These are phyloP conservation scores for Rubus idaeus DNA, from an alignment of 306 rosid species.

Conservation along the genomic window DNA sequence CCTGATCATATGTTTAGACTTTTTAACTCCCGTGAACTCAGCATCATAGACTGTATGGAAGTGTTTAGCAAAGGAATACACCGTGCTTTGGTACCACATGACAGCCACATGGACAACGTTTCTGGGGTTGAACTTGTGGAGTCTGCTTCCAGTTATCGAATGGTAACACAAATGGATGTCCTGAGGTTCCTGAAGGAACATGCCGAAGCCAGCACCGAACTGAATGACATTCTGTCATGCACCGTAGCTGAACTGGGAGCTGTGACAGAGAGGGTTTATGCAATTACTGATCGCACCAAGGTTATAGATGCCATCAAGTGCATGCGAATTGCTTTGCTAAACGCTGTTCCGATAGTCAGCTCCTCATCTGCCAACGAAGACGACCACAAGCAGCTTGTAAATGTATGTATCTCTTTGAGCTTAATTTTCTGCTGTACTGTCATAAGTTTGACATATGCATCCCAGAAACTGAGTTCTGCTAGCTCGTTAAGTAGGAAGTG, in stretches of 20 bases:
- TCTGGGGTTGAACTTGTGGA: constrained; percentile 72
- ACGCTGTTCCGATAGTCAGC: constrained; percentile 73
- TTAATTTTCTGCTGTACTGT: not conserved
- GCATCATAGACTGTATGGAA: constrained; percentile 86
- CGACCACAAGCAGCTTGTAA: constrained; percentile 57
- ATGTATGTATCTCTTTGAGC: constrained; percentile 34
- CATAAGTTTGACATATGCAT: not conserved
- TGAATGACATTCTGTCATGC: constrained; percentile 26
- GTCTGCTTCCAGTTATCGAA: constrained; percentile 62
- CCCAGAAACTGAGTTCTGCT: not conserved
- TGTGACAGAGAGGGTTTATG: constrained; percentile 49
- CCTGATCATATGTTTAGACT: not conserved
- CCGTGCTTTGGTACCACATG: constrained; percentile 69
- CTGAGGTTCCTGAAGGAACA: constrained; percentile 55
- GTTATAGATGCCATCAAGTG: constrained; percentile 67
- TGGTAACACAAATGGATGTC: constrained; percentile 86
- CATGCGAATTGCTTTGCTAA: constrained; percentile 58
- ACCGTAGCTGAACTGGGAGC: constrained; percentile 56
- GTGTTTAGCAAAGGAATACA: constrained; percentile 94
- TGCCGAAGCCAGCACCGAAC: constrained; percentile 3
- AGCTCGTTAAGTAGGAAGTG: not conserved
- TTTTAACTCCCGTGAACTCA: constrained; percentile 15
- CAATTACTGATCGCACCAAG: constrained; percentile 65
- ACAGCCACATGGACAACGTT: constrained; percentile 44
- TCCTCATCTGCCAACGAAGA: constrained; percentile 39